These are phyloP conservation scores for Neurospora pannonica DNA, from an alignment of 495 filamentous ascomycete species.

Conservation along the genomic window DNA sequence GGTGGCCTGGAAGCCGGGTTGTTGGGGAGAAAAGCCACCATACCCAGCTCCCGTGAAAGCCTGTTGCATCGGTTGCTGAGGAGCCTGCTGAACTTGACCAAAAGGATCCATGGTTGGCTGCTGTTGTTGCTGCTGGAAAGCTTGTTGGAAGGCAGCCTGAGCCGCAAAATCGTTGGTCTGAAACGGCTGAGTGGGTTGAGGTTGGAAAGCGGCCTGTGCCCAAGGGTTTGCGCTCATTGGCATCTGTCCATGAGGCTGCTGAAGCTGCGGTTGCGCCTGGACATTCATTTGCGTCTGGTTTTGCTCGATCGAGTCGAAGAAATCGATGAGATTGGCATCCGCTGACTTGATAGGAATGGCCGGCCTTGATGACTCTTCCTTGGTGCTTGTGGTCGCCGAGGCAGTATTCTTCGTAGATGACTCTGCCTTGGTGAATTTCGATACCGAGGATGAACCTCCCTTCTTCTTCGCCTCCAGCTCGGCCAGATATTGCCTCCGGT, in stretches of 20 bases:
- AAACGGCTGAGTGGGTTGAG: slow-evolving; percentile 23
- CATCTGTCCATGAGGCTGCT: slow-evolving; percentile 16
- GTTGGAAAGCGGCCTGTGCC: slow-evolving; percentile 23
- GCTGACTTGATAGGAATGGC: slow-evolving; percentile 46
- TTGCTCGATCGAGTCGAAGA: slow-evolving; percentile 95
- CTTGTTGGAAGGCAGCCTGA: slow-evolving; percentile 39
- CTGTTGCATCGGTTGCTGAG: slow-evolving; percentile 32
- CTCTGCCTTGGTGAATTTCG: slow-evolving; percentile 26
- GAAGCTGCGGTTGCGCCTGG: slow-evolving; percentile 30
- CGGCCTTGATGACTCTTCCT: slow-evolving; percentile 1
- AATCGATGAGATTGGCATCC: slow-evolving; percentile 85
- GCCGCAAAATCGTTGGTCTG: slow-evolving; percentile 42
- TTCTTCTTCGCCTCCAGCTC: slow-evolving; percentile 75
- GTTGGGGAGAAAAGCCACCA: slow-evolving; percentile 70
- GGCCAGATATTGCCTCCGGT: slow-evolving; percentile 81
- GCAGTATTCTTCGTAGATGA: slow-evolving; percentile 20
- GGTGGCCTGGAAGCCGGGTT: slow-evolving; percentile 42
- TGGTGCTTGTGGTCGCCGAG: slow-evolving; percentile 27
- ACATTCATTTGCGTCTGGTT: slow-evolving; percentile 67
- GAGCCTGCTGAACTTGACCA: slow-evolving; percentile 29
- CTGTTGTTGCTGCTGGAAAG: slow-evolving; percentile 42
- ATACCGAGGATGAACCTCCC: slow-evolving; percentile 23
- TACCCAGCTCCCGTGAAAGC: slow-evolving; percentile 74
- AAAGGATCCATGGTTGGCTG: slow-evolving; percentile 8
- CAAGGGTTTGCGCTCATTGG: slow-evolving; percentile 25